Conservation (phyloP, 2,329 filamentous ascomycete species). For the Beauveria pseudobassiana region DNA sequence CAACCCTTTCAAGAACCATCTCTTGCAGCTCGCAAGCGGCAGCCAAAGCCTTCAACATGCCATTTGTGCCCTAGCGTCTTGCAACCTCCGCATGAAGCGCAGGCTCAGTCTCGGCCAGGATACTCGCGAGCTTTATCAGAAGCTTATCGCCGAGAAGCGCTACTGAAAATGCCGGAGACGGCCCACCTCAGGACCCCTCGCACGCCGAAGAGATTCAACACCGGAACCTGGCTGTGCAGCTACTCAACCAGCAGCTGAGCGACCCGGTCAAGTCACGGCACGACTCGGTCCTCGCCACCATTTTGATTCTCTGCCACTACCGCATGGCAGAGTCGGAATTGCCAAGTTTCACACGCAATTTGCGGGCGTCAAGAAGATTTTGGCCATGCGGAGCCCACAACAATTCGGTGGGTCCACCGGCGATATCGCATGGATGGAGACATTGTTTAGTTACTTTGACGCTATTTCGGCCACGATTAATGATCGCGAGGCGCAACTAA, state of each 20-base stretch:
- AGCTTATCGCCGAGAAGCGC: constrained; percentile 39
- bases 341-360: constrained; percentile 92
- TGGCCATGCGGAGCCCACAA: constrained; percentile 63
- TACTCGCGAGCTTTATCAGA: constrained; percentile 41
- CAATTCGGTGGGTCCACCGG: constrained; percentile 40
- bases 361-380: constrained; percentile 83
- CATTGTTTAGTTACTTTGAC: constrained; percentile 91
- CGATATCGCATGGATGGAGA: constrained; percentile 83
- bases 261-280: constrained; percentile 68
- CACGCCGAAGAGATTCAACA: constrained; percentile 79
- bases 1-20: constrained; percentile 80
- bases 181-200: constrained; percentile 53
- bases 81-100: constrained; percentile 82
- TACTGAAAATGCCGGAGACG: constrained; percentile 37
- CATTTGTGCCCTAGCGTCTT: constrained; percentile 80
- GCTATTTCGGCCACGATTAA: constrained; percentile 89
- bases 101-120: constrained; percentile 55
- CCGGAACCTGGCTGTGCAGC: constrained; percentile 67
- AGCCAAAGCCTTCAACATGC: constrained; percentile 87
- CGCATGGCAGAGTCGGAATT: constrained; percentile 86
- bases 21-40: constrained; percentile 67
- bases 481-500: constrained; percentile 78
- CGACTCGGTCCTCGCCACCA: constrained; percentile 80
- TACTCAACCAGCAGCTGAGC: constrained; percentile 77
- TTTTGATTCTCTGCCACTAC: constrained; percentile 83